phyloP scores from a whole-genome alignment of 2,329 filamentous ascomycete genomes.

The Fusarium cyanostomum region DNA sequence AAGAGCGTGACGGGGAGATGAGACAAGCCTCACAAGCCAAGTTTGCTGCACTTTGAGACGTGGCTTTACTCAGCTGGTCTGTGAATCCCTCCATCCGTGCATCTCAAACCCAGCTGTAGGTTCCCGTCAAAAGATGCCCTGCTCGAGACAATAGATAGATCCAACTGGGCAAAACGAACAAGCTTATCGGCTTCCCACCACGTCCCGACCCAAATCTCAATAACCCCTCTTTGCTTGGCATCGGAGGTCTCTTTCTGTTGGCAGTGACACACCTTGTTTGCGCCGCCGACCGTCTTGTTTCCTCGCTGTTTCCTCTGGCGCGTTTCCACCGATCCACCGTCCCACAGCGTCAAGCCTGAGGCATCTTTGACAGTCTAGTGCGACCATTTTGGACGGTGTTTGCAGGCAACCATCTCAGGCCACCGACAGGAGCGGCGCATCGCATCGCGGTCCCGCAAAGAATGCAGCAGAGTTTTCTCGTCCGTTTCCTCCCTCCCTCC shows the following conservation, averaged over 20 bases:
- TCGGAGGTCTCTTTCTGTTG: background rate
- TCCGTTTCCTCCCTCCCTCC: slow-evolving; percentile 21
- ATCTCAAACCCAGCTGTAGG: slow-evolving; percentile 9
- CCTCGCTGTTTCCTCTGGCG: slow-evolving; percentile 9
- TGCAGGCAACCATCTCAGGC: slow-evolving; percentile 22
- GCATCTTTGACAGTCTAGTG: slow-evolving; percentile 26
- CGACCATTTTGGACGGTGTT: slow-evolving; percentile 30
- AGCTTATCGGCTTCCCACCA: slow-evolving; percentile 37
- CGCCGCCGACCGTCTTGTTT: slow-evolving; percentile 11
- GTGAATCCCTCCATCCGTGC: slow-evolving; percentile 26
- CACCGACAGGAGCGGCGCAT: slow-evolving; percentile 12
- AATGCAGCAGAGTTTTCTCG: slow-evolving; percentile 37
- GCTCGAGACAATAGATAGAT: slow-evolving; percentile 5
- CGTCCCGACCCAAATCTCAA: no score
- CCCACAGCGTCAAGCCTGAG: slow-evolving; percentile 28
- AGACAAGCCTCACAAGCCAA: background rate
- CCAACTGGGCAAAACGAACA: slow-evolving; percentile 25
- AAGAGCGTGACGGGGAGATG: background rate
- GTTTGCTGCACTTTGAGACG: slow-evolving; percentile 16
- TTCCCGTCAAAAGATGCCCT: slow-evolving; percentile 28
- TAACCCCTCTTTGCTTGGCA: no score
- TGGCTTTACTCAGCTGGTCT: slow-evolving; percentile 15
- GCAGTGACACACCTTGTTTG: slow-evolving; percentile 1
- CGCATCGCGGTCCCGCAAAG: slow-evolving; percentile 8
- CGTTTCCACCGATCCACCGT: slow-evolving; percentile 30